phyloP scores from a whole-genome alignment of 2,329 filamentous ascomycete species.

The Fusarium pininemorale region DNA sequence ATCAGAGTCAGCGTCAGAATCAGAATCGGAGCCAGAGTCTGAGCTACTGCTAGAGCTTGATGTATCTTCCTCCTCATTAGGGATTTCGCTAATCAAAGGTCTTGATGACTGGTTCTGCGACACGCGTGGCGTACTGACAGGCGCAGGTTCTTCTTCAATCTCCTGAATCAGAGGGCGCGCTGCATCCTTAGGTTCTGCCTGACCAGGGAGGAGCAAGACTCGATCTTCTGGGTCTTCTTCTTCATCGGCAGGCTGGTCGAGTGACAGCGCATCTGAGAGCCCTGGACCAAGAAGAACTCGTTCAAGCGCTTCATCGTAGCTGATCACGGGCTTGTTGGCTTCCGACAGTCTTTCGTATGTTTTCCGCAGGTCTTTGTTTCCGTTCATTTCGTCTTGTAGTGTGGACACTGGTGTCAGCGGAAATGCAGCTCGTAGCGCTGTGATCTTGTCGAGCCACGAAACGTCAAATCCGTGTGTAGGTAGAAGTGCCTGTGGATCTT shows the following conservation, averaged over 20 bases:
- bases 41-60: slow-evolving; percentile 37
- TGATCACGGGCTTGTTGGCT: slow-evolving; percentile 45
- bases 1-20: slow-evolving; percentile 45
- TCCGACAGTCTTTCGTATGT: slow-evolving; percentile 51
- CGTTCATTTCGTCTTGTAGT: slow-evolving; percentile 50
- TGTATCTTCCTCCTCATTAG: slow-evolving; percentile 16
- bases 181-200: not conserved
- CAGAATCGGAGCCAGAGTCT: slow-evolving; percentile 41
- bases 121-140: not conserved
- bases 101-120: not conserved
- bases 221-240: slow-evolving; percentile 7
- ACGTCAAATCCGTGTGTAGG: slow-evolving; percentile 16
- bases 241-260: not conserved
- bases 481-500: not conserved
- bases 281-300: slow-evolving; percentile 32
- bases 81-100: slow-evolving; percentile 9
- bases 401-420: slow-evolving; percentile 49
- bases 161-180: slow-evolving; percentile 46
- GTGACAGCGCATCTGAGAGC: not conserved
- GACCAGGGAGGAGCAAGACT: slow-evolving; percentile 13
- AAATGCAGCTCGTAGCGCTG: slow-evolving; percentile 54
- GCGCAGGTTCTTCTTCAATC: slow-evolving; percentile 23
- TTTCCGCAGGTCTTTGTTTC: slow-evolving; percentile 48
- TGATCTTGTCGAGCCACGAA: slow-evolving; percentile 45
- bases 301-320: slow-evolving; percentile 48